Evolutionary conservation across 495 filamentous ascomycete species (phyloP), one percentile per base, ranked within the genome.

Genomic region (Neurospora discreta): DNA sequence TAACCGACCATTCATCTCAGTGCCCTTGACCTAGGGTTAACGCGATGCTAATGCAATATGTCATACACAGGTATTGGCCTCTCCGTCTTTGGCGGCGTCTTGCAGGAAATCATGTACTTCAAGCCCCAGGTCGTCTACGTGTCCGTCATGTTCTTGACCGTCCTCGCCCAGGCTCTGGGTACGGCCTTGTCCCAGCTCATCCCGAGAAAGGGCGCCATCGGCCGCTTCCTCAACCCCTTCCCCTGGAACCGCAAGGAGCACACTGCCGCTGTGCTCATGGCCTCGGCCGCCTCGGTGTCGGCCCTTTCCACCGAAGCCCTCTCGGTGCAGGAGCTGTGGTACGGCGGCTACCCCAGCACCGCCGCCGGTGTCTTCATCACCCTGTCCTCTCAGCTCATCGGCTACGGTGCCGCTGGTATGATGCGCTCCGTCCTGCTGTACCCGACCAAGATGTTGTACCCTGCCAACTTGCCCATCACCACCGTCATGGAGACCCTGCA

Each of bases 321-420:
- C 20, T 79, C 85, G 20, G 83, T 77, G 13, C 82, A 86, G 71
- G 70, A 82, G 40, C 78, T 86, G 3, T 87, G 78, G 70, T 87
- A 87, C 73, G 80, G 79, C 43, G 71, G 80, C 23, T 77, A 79
- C 60, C 76, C 79, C 23, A 82, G 74, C 72, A 69, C 74, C 6
- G 76, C 73, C 0, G 80, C 80, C 3, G 82, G 77, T n/a, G 70
- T 87, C 41, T 81, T 87, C 70, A 72, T 80, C 11, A 76, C 79
- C 69, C 76, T 86, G 20, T 80, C 85, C 0, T 80, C 81, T 3
- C 82, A 84, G 41, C 71, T 88, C 10, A 83, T 87, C 68, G 87
- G 87, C 0, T 89, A 85, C 68, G 87, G 86, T 6, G 74, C 89
- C 65, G 82, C 82, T 44, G 88, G 87, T 4, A 39, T 89, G 13